Evolutionary conservation across 345 rosid species (phyloP).

Genomic region (Microthlaspi erraticum): DNA sequence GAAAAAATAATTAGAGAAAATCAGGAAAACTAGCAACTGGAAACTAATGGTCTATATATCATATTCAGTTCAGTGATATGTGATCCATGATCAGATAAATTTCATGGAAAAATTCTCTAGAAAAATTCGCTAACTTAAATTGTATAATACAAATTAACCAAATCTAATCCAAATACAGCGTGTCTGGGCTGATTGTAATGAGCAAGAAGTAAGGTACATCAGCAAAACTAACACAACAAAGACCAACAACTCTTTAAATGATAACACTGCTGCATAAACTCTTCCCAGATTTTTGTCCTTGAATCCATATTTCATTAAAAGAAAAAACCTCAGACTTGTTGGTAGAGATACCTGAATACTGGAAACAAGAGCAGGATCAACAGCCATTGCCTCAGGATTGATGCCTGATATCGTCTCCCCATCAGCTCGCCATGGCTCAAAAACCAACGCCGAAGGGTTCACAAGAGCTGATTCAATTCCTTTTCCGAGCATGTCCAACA

Average conservation of each 20-base stretch:
- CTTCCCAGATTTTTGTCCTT: slow-evolving; percentile 4
- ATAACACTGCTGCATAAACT: slow-evolving; percentile 22
- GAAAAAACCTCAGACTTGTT: slow-evolving; percentile 6
- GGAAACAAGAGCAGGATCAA: slow-evolving; percentile 85
- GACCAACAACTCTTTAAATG: slow-evolving; percentile 15
- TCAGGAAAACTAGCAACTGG: slow-evolving; percentile 9
- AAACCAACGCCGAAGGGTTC: slow-evolving; percentile 86
- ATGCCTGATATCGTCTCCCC: slow-evolving; percentile 71
- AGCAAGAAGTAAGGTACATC: slow-evolving; percentile 17
- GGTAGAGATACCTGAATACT: slow-evolving; percentile 72
- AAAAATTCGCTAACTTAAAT: slow-evolving; percentile 2
- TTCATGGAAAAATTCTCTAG: slow-evolving; percentile 13
- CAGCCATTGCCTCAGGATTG: slow-evolving; percentile 94
- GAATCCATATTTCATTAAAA: background rate
- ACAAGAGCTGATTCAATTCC: slow-evolving; percentile 97
- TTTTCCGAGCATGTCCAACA: slow-evolving; percentile 98
- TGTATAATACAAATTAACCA: slow-evolving; percentile 5
- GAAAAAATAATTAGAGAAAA: slow-evolving; percentile 32
- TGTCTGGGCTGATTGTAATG: slow-evolving; percentile 5
- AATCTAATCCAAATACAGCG: slow-evolving; percentile 13
- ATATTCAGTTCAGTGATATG: slow-evolving; percentile 17
- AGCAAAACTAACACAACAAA: slow-evolving; percentile 25
- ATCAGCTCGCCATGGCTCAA: slow-evolving; percentile 90
- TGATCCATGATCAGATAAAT: slow-evolving; percentile 12
- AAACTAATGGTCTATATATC: slow-evolving; percentile 26